Conservation (phyloP, 1,139 yeast species). For the Saccharomyces hybrid region DNA sequence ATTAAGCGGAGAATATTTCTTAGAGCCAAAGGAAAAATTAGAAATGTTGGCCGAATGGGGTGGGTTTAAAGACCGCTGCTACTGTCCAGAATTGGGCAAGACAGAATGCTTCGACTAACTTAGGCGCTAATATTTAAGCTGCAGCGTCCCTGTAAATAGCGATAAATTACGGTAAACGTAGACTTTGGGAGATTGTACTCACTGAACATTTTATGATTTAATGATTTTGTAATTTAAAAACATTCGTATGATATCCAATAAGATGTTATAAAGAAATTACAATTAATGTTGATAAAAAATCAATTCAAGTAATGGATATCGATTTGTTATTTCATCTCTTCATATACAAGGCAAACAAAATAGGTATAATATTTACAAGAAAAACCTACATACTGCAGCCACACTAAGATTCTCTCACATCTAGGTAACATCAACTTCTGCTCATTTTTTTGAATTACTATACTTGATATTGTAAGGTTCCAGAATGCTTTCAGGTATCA, state of each 20-base stretch:
- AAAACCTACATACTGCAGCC: neutral
- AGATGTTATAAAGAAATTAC: neutral
- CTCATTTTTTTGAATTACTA: neutral
- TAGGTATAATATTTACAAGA: neutral
- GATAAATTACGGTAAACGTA: neutral
- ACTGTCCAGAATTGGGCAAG: slow-evolving; percentile 49
- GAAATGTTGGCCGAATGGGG: slow-evolving; percentile 34
- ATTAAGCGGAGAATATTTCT: slow-evolving; percentile 75
- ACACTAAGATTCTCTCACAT: neutral
- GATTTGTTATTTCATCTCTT: neutral
- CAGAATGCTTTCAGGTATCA: slow-evolving; percentile 45
- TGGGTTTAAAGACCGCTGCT: slow-evolving; percentile 34
- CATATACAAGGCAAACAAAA: neutral
- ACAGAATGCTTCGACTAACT: slow-evolving; percentile 25
- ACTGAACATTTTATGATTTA: neutral
- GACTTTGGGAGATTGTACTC: neutral
- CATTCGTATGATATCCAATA: neutral
- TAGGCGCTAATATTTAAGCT: neutral
- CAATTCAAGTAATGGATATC: neutral
- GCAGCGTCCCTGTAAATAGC: neutral
- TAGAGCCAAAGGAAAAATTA: slow-evolving; percentile 64
- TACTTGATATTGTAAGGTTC: slow-evolving; percentile 41
- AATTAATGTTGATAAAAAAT: neutral
- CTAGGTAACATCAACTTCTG: neutral
- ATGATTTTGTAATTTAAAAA: neutral